These are phyloP conservation scores for barrel medic (Medicago truncatula) DNA, from an alignment of 306 rosid species.

Conservation along the genomic window DNA sequence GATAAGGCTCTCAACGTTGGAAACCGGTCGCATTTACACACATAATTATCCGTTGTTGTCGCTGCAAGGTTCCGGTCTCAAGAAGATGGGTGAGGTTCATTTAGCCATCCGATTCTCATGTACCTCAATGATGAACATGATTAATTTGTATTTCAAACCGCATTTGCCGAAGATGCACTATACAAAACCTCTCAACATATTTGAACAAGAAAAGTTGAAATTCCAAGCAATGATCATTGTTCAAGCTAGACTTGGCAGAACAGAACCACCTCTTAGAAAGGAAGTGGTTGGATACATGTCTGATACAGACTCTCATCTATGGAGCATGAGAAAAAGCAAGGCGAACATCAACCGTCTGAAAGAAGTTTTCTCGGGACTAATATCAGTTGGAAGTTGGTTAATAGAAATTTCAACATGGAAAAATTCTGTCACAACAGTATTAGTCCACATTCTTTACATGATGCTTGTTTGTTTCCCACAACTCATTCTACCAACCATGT, in stretches of 20 bases:
- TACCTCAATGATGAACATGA: conserved; percentile 64
- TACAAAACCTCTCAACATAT: conserved; percentile 63
- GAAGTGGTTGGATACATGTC: conserved; percentile 91
- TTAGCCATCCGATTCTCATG: conserved; percentile 86
- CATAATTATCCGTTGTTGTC: conserved; percentile 75
- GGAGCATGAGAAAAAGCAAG: conserved; percentile 98
- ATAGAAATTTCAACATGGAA: conserved; percentile 82
- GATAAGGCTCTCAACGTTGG: conserved; percentile 85
- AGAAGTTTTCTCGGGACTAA: conserved; percentile 60
- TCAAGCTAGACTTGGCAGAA: conserved; percentile 73
- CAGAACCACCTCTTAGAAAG: conserved; percentile 86
- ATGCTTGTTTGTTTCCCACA: conserved; percentile 88
- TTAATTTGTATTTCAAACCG: conserved; percentile 70
- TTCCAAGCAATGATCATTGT: conserved; percentile 69
- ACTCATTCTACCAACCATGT: conserved; percentile 81
- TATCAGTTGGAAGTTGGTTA: conserved; percentile 67
- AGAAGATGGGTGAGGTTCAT: conserved; percentile 90
- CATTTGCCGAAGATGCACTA: conserved; percentile 96
- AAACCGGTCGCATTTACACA: conserved; percentile 80
- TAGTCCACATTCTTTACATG: conserved; percentile 79
- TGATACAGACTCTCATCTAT: conserved; percentile 79
- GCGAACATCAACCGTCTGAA: conserved; percentile 81
- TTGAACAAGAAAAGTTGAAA: conserved; percentile 79
- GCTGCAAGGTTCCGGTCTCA: conserved; percentile 81
- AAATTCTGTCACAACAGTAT: conserved; percentile 66